Evolutionary conservation across 2,329 filamentous ascomycete genomes (phyloP).

Genomic region (Penicillium psychrosexuale): DNA sequence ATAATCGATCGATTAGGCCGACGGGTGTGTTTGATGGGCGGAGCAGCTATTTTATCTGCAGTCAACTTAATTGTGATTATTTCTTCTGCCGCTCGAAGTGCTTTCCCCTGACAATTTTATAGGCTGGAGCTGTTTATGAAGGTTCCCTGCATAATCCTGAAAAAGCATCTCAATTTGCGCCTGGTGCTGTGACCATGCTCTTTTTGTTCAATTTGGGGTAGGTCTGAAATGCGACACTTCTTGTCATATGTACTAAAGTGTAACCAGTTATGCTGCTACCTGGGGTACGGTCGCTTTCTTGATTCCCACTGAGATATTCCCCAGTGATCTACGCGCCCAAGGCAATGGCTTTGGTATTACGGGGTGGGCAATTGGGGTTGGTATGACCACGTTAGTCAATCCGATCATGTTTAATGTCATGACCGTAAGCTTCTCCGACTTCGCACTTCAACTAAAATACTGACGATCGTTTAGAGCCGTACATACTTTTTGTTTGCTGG

Average conservation of each 20-base stretch:
- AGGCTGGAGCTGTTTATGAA: conserved; percentile 46
- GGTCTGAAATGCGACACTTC: background rate
- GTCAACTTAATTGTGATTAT: conserved; percentile 43
- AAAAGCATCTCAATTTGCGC: conserved; percentile 40
- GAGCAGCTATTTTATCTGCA: conserved; percentile 38
- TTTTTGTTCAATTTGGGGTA: conserved; percentile 41
- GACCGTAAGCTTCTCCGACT: conserved; percentile 9
- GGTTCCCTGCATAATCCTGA: conserved; percentile 35
- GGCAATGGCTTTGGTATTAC: conserved; percentile 59
- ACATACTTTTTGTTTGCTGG: conserved; percentile 54
- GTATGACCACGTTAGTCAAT: conserved; percentile 53
- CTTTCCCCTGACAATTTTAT: conserved; percentile 6
- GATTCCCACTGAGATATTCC: conserved; percentile 56
- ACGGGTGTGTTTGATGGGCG: conserved; percentile 41
- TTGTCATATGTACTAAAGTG: background rate
- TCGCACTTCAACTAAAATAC: background rate
- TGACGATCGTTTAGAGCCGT: conserved; percentile 32
- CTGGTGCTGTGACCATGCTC: conserved; percentile 49
- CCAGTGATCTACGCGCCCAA: conserved; percentile 56
- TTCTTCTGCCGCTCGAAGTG: background rate
- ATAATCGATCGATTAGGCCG: conserved; percentile 53
- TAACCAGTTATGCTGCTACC: conserved; percentile 45
- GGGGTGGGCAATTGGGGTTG: conserved; percentile 58
- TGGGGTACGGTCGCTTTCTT: conserved; percentile 54
- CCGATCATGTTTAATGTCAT: conserved; percentile 52